Conservation (phyloP, 768 basidiomycete species). For the Termitomyces titanicus region DNA sequence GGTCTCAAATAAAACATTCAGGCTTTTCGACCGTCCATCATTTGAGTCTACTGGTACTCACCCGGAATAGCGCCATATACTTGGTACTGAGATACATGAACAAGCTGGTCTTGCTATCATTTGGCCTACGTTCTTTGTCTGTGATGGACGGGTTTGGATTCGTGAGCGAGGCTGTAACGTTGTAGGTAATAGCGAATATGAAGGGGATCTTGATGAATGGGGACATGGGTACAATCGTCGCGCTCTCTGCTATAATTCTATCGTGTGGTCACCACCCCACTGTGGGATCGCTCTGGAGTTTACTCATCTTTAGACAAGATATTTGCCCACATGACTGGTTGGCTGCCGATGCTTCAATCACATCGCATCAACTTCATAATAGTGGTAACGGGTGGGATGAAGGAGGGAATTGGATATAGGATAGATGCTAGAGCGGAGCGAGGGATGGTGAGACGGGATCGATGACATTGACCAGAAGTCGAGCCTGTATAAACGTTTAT, state of each 20-base stretch:
- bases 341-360: no score
- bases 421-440: no score
- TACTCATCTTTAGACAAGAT: neutral
- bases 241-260: no score
- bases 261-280: neutral
- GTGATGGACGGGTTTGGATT: slow-evolving; percentile 2
- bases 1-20: neutral
- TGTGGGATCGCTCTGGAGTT: neutral
- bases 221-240: neutral
- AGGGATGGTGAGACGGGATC: no score
- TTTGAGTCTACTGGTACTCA: neutral
- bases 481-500: no score
- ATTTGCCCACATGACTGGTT: neutral
- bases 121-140: neutral
- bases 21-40: no score
- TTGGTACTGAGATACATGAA: neutral
- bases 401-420: no score
- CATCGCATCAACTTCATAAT: no score
- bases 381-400: no score
- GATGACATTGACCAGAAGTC: no score
- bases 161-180: neutral
- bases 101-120: neutral
- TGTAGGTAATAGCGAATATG: neutral
- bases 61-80: neutral
- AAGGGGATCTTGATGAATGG: slow-evolving; percentile 6